phyloP scores from a whole-genome alignment of 2,329 filamentous ascomycete species.

The Knoxdaviesia capensis region DNA sequence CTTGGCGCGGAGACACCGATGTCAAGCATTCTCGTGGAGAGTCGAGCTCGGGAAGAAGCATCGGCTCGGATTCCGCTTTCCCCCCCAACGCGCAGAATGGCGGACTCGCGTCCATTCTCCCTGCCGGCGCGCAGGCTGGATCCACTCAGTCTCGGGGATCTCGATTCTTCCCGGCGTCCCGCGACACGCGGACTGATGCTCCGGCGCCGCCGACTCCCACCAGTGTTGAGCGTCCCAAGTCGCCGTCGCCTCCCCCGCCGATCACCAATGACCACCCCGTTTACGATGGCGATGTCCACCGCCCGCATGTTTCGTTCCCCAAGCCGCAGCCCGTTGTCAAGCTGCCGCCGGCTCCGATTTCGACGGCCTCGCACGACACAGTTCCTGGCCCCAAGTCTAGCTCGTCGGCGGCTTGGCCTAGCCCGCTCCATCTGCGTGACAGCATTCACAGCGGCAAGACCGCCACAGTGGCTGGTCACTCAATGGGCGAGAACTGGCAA shows the following conservation, averaged over 20 bases:
- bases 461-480: constrained; percentile 11
- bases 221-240: constrained; percentile 18
- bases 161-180: constrained; percentile 36
- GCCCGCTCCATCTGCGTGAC: not conserved
- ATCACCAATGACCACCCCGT: constrained; percentile 51
- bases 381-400: not conserved
- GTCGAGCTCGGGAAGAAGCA: too few relatives aligned
- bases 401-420: not conserved
- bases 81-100: too few relatives aligned
- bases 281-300: constrained; percentile 43
- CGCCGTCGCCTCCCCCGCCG: constrained; percentile 53
- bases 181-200: constrained; percentile 24
- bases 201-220: constrained; percentile 3
- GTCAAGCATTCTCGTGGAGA: too few relatives aligned
- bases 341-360: constrained; percentile 40
- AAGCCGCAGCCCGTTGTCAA: constrained; percentile 57
- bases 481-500: constrained; percentile 43
- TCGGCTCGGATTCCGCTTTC: too few relatives aligned
- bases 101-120: constrained; percentile 6
- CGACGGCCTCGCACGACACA: not conserved
- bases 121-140: constrained; percentile 3
- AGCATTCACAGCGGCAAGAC: constrained; percentile 14
- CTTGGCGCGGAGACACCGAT: constrained; percentile 20
- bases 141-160: constrained; percentile 30
- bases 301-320: constrained; percentile 51